Base-by-base conservation (phyloP, 2,329 filamentous ascomycete species). In the Rhynchosporium graminicola region DNA sequence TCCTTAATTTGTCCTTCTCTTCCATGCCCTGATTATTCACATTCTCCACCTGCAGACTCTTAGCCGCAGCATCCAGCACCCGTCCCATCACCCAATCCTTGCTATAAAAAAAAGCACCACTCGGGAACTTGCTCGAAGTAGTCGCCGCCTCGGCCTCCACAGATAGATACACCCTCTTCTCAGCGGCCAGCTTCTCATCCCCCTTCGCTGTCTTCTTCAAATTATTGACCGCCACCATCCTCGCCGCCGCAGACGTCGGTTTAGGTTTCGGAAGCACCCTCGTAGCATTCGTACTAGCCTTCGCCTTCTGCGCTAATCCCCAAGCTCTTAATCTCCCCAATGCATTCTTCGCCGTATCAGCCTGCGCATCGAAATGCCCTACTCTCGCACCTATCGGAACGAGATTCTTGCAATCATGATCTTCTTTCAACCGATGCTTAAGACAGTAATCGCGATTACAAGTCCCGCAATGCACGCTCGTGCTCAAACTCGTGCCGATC, bases 101-200 rank as follows among this genome's bases (percentile, higher is more conserved):
- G 64, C 84, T 88, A 74, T 90, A 96, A 75, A 87, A 96, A 76
- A 94, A 92, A 64, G 89, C 86, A 7, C 90, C 90, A 71, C 86
- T 89, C 3, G 93, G 92, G 48, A 90, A 87, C 75, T 96, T 96
- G 6, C 90, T 86, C 58, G 87, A 90, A 1, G 92, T 88, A 0
- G 92, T 96, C 71, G 91, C 90, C 9, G 91, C 90, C 71, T 93
- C 92, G 0, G 94, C 95, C 74, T 98, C 94, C 20, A 97, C 91
- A 73, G 90, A 88, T 0, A 99, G 73, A 73, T 98, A 98, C 1
- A 99, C 78, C n/a, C 95, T 81, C 79, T 96, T 96, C 67, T 97
- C 92, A 0, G 80, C 76, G 0, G 92, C 81, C 0, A 97, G 77
- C 71, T 92, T 94, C 9, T 87, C 86, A 67, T 98, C 94, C 0